A percentile compares a stretch with the other conserved stretches of the same genome.
These are phyloP conservation scores for Psilocybe cyanescens DNA, from an alignment of 768 basidiomycete genomes.

Conservation along the genomic window DNA sequence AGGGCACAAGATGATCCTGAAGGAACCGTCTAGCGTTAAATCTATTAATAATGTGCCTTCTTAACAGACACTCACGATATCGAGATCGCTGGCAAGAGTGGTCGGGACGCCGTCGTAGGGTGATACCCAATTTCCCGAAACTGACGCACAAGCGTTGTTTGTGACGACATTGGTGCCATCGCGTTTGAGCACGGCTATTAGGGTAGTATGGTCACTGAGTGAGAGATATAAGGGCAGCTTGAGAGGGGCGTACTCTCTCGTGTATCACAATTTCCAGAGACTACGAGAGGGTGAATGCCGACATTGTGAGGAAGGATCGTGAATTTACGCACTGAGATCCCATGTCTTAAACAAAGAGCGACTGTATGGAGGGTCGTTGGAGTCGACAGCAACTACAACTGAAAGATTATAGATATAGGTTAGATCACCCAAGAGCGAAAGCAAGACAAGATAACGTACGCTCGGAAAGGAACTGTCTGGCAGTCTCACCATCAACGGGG, in stretches of 20 bases:
- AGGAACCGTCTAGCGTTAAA: background rate
- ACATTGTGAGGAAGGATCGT: background rate
- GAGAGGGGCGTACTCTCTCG: constrained; percentile 42
- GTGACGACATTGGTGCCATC: constrained; percentile 48
- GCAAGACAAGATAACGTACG: constrained; percentile 11
- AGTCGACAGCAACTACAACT: constrained; percentile 45
- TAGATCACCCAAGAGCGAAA: background rate
- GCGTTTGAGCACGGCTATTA: constrained; percentile 41
- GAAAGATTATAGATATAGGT: background rate
- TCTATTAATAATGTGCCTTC: too few species aligned
- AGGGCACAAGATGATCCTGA: constrained; percentile 53
- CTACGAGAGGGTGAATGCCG: constrained; percentile 23
- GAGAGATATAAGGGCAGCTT: background rate
- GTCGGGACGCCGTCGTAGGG: constrained; percentile 52
- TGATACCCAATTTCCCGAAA: constrained; percentile 51
- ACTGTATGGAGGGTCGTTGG: constrained; percentile 44
- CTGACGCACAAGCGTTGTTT: constrained; percentile 39
- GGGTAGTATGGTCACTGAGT: background rate
- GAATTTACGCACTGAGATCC: constrained; percentile 42
- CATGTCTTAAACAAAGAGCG: constrained; percentile 49
- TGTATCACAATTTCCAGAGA: constrained; percentile 53
- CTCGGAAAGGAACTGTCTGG: constrained; percentile 21
- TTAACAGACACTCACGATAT: constrained; percentile 40
- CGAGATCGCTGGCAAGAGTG: constrained; percentile 45
- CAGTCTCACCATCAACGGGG: constrained; percentile 24